A percentile compares a stretch with the other conserved stretches of the same genome.
phyloP scores from a whole-genome alignment of 352 stramenopile species.

The Plasmopara viticola region DNA sequence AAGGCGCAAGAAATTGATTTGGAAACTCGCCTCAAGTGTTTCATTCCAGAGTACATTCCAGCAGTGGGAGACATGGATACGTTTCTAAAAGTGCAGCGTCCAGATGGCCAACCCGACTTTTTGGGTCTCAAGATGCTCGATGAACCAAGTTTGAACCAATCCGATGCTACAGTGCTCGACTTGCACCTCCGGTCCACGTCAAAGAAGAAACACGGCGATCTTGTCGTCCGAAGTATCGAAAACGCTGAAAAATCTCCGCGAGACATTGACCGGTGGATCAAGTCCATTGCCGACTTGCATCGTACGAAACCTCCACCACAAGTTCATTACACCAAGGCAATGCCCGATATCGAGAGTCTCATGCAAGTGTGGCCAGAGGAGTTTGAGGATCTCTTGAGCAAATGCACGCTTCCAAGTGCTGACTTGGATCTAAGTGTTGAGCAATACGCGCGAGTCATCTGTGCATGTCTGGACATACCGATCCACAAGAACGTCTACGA shows the following conservation, averaged over 20 bases:
- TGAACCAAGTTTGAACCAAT: conserved; percentile 89
- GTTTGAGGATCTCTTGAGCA: conserved; percentile 74
- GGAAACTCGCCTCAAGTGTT: conserved; percentile 93
- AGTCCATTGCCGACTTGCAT: conserved; percentile 92
- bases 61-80: conserved; percentile 94
- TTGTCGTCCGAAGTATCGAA: conserved; percentile 91
- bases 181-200: conserved; percentile 91
- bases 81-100: conserved; percentile 94
- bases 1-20: conserved; percentile 94
- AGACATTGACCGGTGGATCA: conserved; percentile 94
- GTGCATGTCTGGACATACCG: conserved; percentile 92
- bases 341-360: conserved; percentile 93
- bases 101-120: conserved; percentile 84
- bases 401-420: conserved; percentile 61
- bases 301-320: conserved; percentile 88
- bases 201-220: conserved; percentile 92
- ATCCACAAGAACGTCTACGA: conserved; percentile 93
- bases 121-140: conserved; percentile 92
- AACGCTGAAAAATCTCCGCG: conserved; percentile 89
- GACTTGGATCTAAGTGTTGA: conserved; percentile 90
- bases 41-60: conserved; percentile 95
- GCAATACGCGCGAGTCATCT: conserved; percentile 91
- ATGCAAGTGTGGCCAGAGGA: conserved; percentile 91
- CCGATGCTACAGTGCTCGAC: conserved; percentile 92
- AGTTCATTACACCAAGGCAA: conserved; percentile 90